Evolutionary conservation across 352 stramenopile species (phyloP), one percentile per base, ranked within the genome.

Genomic region (Blastocystis sp.): DNA sequence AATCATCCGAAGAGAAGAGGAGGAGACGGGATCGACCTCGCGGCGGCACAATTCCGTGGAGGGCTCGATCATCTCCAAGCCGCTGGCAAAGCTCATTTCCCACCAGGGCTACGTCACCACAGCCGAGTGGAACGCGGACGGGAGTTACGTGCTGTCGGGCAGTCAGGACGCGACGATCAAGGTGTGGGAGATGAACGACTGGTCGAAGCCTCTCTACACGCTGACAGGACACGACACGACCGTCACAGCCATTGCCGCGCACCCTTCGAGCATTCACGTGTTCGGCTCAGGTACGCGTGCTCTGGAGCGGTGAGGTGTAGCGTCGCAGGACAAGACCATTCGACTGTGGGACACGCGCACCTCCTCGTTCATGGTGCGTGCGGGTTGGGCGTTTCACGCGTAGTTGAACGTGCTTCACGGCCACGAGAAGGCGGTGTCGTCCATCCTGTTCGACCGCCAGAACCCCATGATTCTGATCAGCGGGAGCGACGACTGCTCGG

Each of bases 311-410:
- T 89, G 33, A 65, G 10, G 19, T 12, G 3, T 79, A 89, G 79
- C 79, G 26, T 89, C 79, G 35, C 63, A 89, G 35, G 79, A 89
- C n/a, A 60, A 80, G 24, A 89, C 79, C 26, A 89, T 89, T 16
- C 79, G 79, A n/a, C 33, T 89, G 35, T 89, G 79, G 79, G 79
- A 89, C 39, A 89, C 67, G 50, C 39, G 79, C 0, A 66, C 79
- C 13, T 77, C 79, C 1, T 80, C 79, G 12, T 89, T 79, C 45
- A 89, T 89, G 63, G 79, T 77, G 62, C 9, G 33, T 19, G 21
- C 31, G 24, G 12, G 66, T 26, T 24, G 55, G 4, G 37, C 19
- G 39, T 31, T 29, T 55, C 19, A 77, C 13, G 24, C 6, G 2
- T 79, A 89, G 79, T 24, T 89, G 26, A 78, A 74, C 21, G 79